These are phyloP conservation scores for Achlya hypogyna DNA, from an alignment of 352 stramenopile genomes.

Conservation along the genomic window DNA sequence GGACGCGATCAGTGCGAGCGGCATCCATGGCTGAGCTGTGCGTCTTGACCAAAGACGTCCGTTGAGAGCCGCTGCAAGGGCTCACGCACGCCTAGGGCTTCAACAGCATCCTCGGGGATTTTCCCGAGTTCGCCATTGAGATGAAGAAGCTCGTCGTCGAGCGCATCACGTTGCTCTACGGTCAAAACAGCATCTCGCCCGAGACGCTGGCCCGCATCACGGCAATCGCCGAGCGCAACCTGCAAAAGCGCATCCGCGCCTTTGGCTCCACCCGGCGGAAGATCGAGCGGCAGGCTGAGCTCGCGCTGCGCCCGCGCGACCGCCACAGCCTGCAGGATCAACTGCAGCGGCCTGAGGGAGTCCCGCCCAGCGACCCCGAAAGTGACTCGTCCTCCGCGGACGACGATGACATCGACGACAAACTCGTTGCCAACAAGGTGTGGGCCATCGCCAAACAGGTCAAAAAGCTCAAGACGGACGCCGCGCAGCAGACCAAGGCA, in stretches of 20 bases:
- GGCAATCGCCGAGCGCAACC: neutral
- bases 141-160: constrained; percentile 70
- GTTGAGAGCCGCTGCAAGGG: neutral
- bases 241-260: neutral
- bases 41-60: constrained; percentile 36
- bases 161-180: constrained; percentile 51
- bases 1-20: constrained; percentile 49
- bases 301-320: neutral
- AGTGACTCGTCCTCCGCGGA: neutral
- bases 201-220: neutral
- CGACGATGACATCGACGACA: neutral
- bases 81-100: constrained; percentile 25
- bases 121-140: constrained; percentile 52
- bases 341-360: neutral
- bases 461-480: neutral
- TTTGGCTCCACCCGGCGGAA: neutral
- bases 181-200: neutral
- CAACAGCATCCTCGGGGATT: constrained; percentile 60
- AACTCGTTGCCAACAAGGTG: neutral
- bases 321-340: neutral
- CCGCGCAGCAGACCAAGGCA: neutral
- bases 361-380: neutral
- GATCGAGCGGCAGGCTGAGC: neutral
- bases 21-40: constrained; percentile 60
- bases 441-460: neutral